Percentiles rank a stretch among this genome's conserved stretches.
These are phyloP conservation scores for Botrytis aclada DNA, from an alignment of 2,329 filamentous ascomycete species.

Conservation along the genomic window DNA sequence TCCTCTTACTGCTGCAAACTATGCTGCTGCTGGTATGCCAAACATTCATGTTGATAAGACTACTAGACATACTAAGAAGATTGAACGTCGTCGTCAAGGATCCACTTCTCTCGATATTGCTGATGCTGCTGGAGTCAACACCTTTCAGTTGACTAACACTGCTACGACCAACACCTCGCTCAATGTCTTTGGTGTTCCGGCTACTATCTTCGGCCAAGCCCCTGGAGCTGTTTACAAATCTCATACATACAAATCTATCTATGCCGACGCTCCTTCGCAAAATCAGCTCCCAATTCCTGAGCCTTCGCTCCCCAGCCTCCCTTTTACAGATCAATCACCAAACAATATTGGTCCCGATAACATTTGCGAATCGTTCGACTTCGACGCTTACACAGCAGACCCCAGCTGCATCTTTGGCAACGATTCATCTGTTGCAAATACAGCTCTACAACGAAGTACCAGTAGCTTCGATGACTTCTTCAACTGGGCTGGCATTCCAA, in stretches of 20 bases:
- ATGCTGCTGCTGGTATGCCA: conserved; percentile 18
- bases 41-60: neutral
- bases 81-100: neutral
- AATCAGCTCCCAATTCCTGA: neutral
- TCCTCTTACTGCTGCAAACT: conserved; percentile 16
- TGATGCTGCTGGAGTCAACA: neutral
- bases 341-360: neutral
- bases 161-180: neutral
- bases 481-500: neutral
- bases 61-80: neutral
- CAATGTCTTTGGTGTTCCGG: neutral
- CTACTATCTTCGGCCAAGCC: neutral
- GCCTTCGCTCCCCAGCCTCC: neutral
- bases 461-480: neutral
- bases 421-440: neutral
- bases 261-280: neutral
- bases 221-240: neutral
- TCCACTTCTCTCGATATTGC: neutral
- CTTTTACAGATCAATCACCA: neutral
- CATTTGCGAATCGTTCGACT: neutral
- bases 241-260: conserved; percentile 6
- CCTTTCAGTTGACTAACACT: neutral
- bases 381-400: neutral
- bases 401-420: too few species aligned
- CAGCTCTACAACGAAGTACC: neutral